Percentiles rank a stretch among this genome's conserved stretches.
phyloP scores from a whole-genome alignment of 768 basidiomycete genomes.

The Kwoniella europaea region DNA sequence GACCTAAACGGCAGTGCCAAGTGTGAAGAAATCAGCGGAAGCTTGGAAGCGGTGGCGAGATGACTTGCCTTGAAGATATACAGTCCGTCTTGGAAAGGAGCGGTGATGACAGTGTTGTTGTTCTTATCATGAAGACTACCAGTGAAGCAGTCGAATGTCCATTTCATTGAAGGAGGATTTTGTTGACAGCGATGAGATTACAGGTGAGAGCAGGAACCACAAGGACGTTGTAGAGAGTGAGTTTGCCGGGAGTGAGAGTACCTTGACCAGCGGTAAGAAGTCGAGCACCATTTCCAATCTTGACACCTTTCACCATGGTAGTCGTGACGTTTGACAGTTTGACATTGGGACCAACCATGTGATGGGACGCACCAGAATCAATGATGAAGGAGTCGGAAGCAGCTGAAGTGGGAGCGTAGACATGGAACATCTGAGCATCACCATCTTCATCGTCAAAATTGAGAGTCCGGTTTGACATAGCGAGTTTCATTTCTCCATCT shows the following conservation, averaged over 20 bases:
- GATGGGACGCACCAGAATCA: constrained; percentile 25
- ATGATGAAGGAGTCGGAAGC: constrained; percentile 13
- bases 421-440: neutral
- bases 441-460: neutral
- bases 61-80: constrained; percentile 17
- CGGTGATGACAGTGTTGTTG: neutral
- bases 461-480: neutral
- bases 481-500: neutral
- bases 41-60: neutral
- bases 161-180: constrained; percentile 1
- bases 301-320: constrained; percentile 1
- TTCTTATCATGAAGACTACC: neutral
- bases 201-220: constrained; percentile 7
- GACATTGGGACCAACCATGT: constrained; percentile 18
- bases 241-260: neutral
- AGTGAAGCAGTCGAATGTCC: constrained; percentile 7
- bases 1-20: constrained; percentile 10
- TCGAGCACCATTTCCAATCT: constrained; percentile 16
- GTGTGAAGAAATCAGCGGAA: constrained; percentile 6
- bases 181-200: constrained; percentile 19
- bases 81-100: constrained; percentile 3
- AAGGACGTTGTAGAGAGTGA: constrained; percentile 7
- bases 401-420: neutral
- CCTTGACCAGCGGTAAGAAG: constrained; percentile 1
- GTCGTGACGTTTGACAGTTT: neutral